Evolutionary conservation across 1,284 basidiomycete species (phyloP), one percentile per base, ranked within the genome.

Genomic region (Fomes fomentarius): DNA sequence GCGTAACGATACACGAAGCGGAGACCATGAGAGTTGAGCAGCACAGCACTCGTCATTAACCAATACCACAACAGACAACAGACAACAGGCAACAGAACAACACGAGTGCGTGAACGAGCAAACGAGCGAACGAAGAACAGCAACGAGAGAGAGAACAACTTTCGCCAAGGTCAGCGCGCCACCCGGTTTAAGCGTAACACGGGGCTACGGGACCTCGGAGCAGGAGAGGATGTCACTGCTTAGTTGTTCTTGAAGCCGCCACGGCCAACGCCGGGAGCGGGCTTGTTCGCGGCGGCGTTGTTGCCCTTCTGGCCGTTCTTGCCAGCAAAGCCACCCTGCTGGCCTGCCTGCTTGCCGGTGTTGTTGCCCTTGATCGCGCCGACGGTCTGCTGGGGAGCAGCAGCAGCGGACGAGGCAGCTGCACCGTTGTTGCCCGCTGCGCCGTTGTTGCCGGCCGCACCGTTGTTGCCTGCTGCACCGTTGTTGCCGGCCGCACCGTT

Each of bases 391-490:
- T 21, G 21, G 21, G 40, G 45, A 9, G 61, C 57, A 19, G 58
- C 56, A 24, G 57, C 49, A n/a, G 47, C 35, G 31, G 42, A 50
- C 17, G 58, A 46, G 25, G 60, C 53, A 19, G 62, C 57, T 11
- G 61, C 54, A 14, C 35, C 41, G 15, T 38, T 24, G 24, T 54
- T 26, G 2, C 54, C 40, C n/a, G n/a, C n/a, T n/a, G n/a, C n/a
- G n/a, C n/a, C 60, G 31, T 45, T 34, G 42, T 60, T 52, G 44
- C 50, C 50, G 25, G 39, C 51, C 8, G 52, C 45, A 37, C 54
- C 41, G 5, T 58, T 57, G 31, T 55, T 51, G 50, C 68, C 61
- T 48, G 61, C 71, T n/a, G 67, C 69, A n/a, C 81, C 78, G 35
- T 76, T 76, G 68, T 6, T 12, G 11, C 7, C 25, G 41, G 15